Base-by-base conservation (phyloP, 1,284 basidiomycete species). In the Pholiota adiposa region DNA sequence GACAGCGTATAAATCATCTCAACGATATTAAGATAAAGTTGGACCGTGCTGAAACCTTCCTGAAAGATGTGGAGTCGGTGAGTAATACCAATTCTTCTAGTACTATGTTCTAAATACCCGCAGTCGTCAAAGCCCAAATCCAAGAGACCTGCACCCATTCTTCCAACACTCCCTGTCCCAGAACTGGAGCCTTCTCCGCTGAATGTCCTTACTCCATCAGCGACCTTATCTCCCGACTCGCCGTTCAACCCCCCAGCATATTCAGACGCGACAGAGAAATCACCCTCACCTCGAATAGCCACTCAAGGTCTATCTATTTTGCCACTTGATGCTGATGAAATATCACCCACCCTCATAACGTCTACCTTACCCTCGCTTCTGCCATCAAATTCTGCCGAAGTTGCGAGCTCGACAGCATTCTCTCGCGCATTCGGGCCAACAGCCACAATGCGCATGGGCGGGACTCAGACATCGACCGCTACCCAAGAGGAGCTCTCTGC, bases 401-500 rank as follows among this genome's bases (percentile, higher is more conserved):
- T 66, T 43, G 68, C 68, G 12, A 61, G 58, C 12, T 53, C 67
- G 1, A 70, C 69, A 9, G 72, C 67, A 21, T 73, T 69, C 43
- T 69, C 65, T 68, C 71, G 58, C 59, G 59, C 36, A 69, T 40
- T 63, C 68, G 40, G 69, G 61, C 4, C 75, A 0, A 67, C 73
- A 18, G 69, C 78, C 14, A 74, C 77, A 1, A 72, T 75, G 0
- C 65, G 75, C 33, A 75, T 75, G 16, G 76, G 77, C 2, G 71
- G 73, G 69, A 23, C 69, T 50, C 65, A 64, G 55, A 58, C 65
- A 19, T 63, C 65, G 16, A 63, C 63, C 25, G 64, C 54, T 16
- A 75, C 89, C 2, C 92, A 93, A 27, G 85, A 92, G 61, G 85
- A 90, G 41, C 83, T 93, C 44, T 83, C 89, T 0, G 80, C 81